Base-by-base conservation (phyloP, 768 basidiomycete genomes). In the Fibroporia radiculosa region DNA sequence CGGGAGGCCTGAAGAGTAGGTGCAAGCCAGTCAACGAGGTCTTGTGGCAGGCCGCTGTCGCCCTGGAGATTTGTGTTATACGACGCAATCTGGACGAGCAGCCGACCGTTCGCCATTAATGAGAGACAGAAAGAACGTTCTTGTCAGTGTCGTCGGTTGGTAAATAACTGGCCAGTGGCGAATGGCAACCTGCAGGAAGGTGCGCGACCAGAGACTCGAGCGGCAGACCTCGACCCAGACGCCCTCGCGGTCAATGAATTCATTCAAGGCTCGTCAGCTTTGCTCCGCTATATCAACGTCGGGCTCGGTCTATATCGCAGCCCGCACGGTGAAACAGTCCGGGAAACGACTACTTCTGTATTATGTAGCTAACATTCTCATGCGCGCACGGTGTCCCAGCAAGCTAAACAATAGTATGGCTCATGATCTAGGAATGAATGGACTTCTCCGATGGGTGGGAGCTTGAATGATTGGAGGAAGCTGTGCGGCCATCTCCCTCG, bases 51-150 rank as follows among this genome's bases (percentile, higher is more conserved):
- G 10, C 82, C 84, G 22, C 68, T 64, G 14, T 78, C 72, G 5
- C 82, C 85, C 62, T 93, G 91, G 6, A 93, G 70, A 57, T 92
- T 92, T 5, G 91, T 91, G 59, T 96, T 96, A 68, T 93, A 96
- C 3, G 89, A 81, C 10, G 85, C 85, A 43, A 91, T 81, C 56
- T 90, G 88, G 4, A 91, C 81, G 43, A 87, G 66, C 18, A 83
- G 57, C 14, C 56, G 57, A 32, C 58, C 52, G 25, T 61, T 26
- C 14, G 49, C 39, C 49, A 54, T 54, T 29, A 32, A n/a, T 36
- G 18, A 44, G 18, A n/a, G n/a, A n/a, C n/a, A n/a, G n/a, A 35
- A n/a, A 25, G 27, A 42, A n/a, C 6, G 12, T 31, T 8, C n/a
- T 22, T 12, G 40, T 18, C 11, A 16, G 38, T 20, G 18, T 20